A percentile compares a stretch with the other conserved stretches of the same genome.
phyloP scores from a whole-genome alignment of 768 basidiomycete species.

The Termitomyces sp. region DNA sequence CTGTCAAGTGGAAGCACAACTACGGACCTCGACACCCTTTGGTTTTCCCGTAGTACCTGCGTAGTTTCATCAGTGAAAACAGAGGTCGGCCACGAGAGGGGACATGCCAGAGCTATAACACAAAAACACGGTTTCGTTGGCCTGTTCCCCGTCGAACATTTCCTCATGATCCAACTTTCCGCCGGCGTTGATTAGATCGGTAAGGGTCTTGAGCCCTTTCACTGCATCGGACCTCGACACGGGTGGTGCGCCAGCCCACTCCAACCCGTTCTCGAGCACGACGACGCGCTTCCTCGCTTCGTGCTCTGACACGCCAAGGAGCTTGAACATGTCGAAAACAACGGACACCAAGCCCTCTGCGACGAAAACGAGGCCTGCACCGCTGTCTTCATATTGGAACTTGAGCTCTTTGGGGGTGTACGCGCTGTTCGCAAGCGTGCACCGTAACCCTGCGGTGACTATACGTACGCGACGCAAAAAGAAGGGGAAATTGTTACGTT shows the following conservation, averaged over 20 bases:
- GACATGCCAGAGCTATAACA: conserved; percentile 48
- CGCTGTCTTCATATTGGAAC: conserved; percentile 67
- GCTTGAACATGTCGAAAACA: conserved; percentile 53
- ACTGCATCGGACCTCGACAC: conserved; percentile 8
- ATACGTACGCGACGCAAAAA: too few relatives aligned
- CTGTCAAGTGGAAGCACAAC: background rate
- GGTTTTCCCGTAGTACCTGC: conserved; percentile 73
- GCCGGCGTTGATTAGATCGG: conserved; percentile 32
- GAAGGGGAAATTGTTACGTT: background rate
- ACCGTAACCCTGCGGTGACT: conserved; percentile 62
- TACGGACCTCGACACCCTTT: conserved; percentile 55
- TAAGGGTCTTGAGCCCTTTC: conserved; percentile 12
- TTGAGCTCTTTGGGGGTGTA: conserved; percentile 67
- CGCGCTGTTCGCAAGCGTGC: conserved; percentile 69
- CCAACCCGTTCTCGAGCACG: conserved; percentile 43
- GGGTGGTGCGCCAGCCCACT: conserved; percentile 40
- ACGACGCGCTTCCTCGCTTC: conserved; percentile 54
- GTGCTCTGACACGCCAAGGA: conserved; percentile 37
- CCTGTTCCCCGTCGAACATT: conserved; percentile 43
- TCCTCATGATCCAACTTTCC: conserved; percentile 50
- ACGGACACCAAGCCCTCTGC: conserved; percentile 55
- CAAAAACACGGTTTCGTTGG: conserved; percentile 57
- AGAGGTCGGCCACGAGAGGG: background rate
- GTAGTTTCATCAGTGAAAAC: conserved; percentile 17
- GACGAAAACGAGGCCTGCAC: conserved; percentile 57